Conservation (phyloP, 352 stramenopile species). For the Phytophthora syringae region DNA sequence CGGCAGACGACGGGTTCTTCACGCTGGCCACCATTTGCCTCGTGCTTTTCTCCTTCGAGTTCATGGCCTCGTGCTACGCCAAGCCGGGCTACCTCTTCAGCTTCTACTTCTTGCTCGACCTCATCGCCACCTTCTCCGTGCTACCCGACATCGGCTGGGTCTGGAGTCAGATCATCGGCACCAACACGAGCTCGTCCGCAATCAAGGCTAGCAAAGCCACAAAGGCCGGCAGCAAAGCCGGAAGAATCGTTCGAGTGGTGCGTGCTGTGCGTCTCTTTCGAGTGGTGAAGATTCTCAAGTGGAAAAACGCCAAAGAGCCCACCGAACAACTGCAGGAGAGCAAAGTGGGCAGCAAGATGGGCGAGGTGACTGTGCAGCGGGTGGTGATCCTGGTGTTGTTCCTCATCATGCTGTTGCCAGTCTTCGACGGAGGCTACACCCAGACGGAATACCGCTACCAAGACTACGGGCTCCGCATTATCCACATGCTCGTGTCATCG, state of each 20-base stretch:
- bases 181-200: slow-evolving; percentile 54
- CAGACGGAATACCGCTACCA: slow-evolving; percentile 86
- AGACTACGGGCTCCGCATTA: slow-evolving; percentile 81
- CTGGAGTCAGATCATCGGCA: slow-evolving; percentile 76
- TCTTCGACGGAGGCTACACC: slow-evolving; percentile 84
- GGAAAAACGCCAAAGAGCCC: slow-evolving; percentile 67
- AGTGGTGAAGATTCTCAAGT: slow-evolving; percentile 89
- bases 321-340: slow-evolving; percentile 71
- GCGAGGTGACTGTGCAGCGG: slow-evolving; percentile 84
- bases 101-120: slow-evolving; percentile 93
- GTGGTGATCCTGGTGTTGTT: slow-evolving; percentile 92
- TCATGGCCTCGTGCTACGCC: slow-evolving; percentile 76
- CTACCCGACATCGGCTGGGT: slow-evolving; percentile 87
- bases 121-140: slow-evolving; percentile 87
- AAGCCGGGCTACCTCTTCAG: slow-evolving; percentile 84
- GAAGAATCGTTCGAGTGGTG: slow-evolving; percentile 87
- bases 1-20: slow-evolving; percentile 86
- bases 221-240: slow-evolving; percentile 77
- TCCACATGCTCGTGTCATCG: slow-evolving; percentile 71
- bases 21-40: slow-evolving; percentile 88
- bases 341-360: slow-evolving; percentile 90
- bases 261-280: slow-evolving; percentile 84
- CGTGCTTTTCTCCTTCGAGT: slow-evolving; percentile 90
- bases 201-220: slow-evolving; percentile 79
- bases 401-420: slow-evolving; percentile 88